Conservation (phyloP, 2,329 filamentous ascomycete species). For the Monosporascus cannonballus region DNA sequence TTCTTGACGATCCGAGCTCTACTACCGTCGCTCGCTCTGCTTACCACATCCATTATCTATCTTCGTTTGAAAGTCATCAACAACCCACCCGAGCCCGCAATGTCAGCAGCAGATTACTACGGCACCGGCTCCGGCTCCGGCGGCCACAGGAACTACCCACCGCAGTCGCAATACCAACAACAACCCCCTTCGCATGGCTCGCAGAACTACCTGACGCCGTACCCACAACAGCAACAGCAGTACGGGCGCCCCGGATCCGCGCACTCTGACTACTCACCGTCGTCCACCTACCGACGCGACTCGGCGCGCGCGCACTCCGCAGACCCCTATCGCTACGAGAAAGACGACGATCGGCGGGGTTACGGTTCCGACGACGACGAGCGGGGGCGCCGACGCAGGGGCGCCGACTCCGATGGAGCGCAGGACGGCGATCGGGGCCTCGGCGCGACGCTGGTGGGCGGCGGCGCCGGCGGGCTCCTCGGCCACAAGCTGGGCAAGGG, state of each 20-base stretch:
- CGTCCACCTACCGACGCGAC: conserved; percentile 3
- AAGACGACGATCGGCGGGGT: conserved; percentile 2
- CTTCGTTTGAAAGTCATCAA: too few relatives aligned
- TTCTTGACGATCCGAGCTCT: too few relatives aligned
- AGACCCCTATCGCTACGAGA: conserved; percentile 15
- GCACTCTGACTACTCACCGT: conserved; percentile 16
- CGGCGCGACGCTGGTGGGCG: conserved; percentile 46
- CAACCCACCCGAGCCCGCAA: conserved; percentile 1
- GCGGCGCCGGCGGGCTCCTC: conserved; percentile 45
- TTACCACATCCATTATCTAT: too few relatives aligned
- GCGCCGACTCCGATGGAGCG: conserved; percentile 3
- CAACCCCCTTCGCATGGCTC: conserved; percentile 3
- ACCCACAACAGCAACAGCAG: conserved; percentile 18
- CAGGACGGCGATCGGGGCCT: conserved; percentile 47
- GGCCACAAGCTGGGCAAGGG: conserved; percentile 51
- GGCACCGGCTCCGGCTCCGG: conserved; percentile 8
- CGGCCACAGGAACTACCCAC: conserved; percentile 15
- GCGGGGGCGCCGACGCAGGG: background rate
- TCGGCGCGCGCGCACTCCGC: conserved; percentile 21
- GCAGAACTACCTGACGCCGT: conserved; percentile 15
- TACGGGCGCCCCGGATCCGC: conserved; percentile 22
- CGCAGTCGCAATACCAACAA: conserved; percentile 13
- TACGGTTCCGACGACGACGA: background rate
- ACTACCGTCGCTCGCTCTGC: too few relatives aligned
- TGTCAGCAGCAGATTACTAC: conserved; percentile 27